A percentile compares a stretch with the other conserved stretches of the same genome.
Conservation (phyloP, 257 asterid species). For the Solanum corneliomulleri region DNA sequence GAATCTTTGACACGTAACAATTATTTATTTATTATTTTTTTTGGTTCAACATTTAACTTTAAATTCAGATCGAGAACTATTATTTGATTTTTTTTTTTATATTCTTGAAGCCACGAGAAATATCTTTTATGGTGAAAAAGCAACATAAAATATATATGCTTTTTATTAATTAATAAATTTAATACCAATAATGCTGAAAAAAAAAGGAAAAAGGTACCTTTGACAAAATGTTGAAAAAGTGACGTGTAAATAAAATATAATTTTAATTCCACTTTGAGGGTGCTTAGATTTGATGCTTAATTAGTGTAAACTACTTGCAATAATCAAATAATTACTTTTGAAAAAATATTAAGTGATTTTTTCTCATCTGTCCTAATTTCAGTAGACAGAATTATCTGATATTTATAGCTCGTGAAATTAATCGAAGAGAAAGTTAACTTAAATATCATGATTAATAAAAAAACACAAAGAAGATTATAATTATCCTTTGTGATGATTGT, state of each 20-base stretch:
- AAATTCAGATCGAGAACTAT: neutral
- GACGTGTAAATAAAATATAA: neutral
- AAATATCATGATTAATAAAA: neutral
- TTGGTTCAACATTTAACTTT: neutral
- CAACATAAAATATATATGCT: neutral
- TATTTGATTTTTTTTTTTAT: no score
- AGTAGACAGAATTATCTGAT: neutral
- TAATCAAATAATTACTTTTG: neutral
- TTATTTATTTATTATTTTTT: neutral
- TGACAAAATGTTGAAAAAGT: neutral
- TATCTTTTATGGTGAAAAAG: neutral
- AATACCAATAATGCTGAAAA: neutral
- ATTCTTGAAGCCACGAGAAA: neutral
- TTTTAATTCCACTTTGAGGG: neutral
- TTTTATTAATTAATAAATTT: neutral
- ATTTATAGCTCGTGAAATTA: neutral
- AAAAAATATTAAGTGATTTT: neutral
- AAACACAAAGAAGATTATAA: neutral
- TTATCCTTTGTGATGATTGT: neutral
- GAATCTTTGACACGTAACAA: neutral
- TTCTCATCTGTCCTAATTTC: rapidly evolving
- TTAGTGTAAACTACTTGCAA: neutral
- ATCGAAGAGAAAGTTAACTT: neutral
- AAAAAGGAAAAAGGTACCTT: neutral
- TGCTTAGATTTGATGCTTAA: neutral